phyloP scores from a whole-genome alignment of 768 basidiomycete species.

The Naematelia encephala region DNA sequence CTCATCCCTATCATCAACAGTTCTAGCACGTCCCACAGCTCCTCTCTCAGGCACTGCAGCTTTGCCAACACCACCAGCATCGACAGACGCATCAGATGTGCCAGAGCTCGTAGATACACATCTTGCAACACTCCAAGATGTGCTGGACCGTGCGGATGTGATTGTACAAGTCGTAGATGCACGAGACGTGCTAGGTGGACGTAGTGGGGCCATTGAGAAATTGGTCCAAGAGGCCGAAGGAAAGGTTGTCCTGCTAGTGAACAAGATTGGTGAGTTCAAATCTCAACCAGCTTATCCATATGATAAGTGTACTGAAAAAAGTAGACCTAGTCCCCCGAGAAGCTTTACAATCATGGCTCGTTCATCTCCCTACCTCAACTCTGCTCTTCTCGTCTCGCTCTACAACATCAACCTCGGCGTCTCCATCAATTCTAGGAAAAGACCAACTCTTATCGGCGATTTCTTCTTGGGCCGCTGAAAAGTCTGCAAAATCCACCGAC shows the following conservation, averaged over 20 bases:
- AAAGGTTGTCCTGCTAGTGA: constrained; percentile 67
- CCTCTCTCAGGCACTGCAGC: constrained; percentile 15
- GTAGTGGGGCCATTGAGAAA: constrained; percentile 65
- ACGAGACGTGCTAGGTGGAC: constrained; percentile 70
- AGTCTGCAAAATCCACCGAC: constrained; percentile 50
- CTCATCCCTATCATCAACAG: constrained; percentile 26
- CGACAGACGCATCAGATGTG: constrained; percentile 49
- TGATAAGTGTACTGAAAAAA: constrained; percentile 5
- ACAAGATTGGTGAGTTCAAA: constrained; percentile 71
- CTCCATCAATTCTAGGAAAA: constrained; percentile 28
- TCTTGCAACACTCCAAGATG: constrained; percentile 62
- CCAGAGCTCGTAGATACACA: constrained; percentile 64
- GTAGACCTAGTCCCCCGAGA: constrained; percentile 78
- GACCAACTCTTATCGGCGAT: constrained; percentile 31
- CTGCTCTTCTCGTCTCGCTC: constrained; percentile 64
- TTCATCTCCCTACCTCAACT: constrained; percentile 62
- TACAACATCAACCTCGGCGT: constrained; percentile 15
- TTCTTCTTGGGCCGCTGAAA: constrained; percentile 36
- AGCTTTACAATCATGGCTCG: constrained; percentile 66
- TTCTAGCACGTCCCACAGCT: constrained; percentile 24
- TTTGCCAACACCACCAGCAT: constrained; percentile 26
- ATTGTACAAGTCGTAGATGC: constrained; percentile 78
- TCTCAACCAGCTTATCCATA: constrained; percentile 6
- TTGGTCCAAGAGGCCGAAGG: constrained; percentile 54
- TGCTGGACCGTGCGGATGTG: constrained; percentile 73